These are phyloP conservation scores for Eucalyptus dawsonii DNA, from an alignment of 345 rosid species.

Conservation along the genomic window DNA sequence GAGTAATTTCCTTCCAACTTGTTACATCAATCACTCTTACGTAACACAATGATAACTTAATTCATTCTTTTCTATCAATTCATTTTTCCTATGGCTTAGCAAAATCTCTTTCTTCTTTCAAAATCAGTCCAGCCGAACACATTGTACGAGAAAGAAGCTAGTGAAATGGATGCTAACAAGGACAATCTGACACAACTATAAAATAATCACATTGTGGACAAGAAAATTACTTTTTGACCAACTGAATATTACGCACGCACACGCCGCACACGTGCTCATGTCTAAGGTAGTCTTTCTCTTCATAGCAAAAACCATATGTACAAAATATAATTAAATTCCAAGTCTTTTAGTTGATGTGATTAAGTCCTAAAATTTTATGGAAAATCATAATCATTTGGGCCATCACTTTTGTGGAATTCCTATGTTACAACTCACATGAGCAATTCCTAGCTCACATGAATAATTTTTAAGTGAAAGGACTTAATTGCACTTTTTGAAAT, in stretches of 20 bases:
- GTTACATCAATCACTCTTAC: background rate
- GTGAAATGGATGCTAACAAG: background rate
- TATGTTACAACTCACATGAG: no score
- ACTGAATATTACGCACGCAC: no score
- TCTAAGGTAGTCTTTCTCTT: background rate
- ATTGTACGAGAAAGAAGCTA: background rate
- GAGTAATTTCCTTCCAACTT: background rate
- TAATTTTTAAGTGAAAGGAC: no score
- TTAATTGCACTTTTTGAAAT: no score
- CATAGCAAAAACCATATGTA: background rate
- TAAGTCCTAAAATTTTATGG: background rate
- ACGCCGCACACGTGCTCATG: accelerated
- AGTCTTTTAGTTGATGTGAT: background rate
- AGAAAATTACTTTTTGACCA: background rate
- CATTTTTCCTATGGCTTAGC: background rate
- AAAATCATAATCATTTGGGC: background rate
- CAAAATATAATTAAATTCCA: background rate
- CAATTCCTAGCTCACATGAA: no score
- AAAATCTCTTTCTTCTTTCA: background rate
- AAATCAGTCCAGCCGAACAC: no score
- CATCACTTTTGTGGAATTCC: no score
- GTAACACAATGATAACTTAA: no score
- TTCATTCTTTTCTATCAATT: background rate
- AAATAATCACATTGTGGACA: background rate
- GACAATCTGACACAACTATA: background rate